Conservation (phyloP, 2,329 filamentous ascomycete genomes). For the Colletotrichum graminicola region DNA sequence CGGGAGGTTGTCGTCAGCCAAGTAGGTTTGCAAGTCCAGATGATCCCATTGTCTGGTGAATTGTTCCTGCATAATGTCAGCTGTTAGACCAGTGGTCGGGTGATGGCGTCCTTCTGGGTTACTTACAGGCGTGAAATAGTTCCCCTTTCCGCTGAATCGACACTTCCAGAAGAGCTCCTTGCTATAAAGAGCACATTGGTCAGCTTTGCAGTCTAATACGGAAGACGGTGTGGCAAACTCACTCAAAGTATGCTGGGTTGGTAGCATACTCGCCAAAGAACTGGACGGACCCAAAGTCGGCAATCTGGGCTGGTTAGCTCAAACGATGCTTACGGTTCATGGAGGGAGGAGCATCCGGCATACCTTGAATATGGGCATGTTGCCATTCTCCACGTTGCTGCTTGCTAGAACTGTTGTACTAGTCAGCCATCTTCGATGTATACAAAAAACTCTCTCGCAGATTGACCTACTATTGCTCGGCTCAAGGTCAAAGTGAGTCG, state of each 20-base stretch:
- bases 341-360: neutral
- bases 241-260: constrained; percentile 19
- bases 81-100: too few relatives aligned
- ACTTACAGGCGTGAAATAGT: constrained; percentile 33
- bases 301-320: constrained; percentile 28
- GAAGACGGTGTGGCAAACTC: neutral
- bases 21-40: constrained; percentile 6
- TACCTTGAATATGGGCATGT: constrained; percentile 38
- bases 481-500: constrained; percentile 43
- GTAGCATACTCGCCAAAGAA: constrained; percentile 21
- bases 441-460: too few relatives aligned
- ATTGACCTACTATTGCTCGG: constrained; percentile 47
- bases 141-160: constrained; percentile 26
- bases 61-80: constrained; percentile 42
- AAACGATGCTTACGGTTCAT: neutral
- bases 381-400: neutral
- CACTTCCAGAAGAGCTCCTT: constrained; percentile 34
- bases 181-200: constrained; percentile 2
- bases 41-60: constrained; percentile 39
- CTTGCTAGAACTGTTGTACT: constrained; percentile 15
- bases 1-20: constrained; percentile 1
- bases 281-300: constrained; percentile 28
- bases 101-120: fast-evolving
- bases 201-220: neutral
- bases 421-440: neutral